A percentile compares a stretch with the other conserved stretches of the same genome.
Evolutionary conservation across 768 basidiomycete genomes (phyloP).

Genomic region (Tricholoma saponaceum): DNA sequence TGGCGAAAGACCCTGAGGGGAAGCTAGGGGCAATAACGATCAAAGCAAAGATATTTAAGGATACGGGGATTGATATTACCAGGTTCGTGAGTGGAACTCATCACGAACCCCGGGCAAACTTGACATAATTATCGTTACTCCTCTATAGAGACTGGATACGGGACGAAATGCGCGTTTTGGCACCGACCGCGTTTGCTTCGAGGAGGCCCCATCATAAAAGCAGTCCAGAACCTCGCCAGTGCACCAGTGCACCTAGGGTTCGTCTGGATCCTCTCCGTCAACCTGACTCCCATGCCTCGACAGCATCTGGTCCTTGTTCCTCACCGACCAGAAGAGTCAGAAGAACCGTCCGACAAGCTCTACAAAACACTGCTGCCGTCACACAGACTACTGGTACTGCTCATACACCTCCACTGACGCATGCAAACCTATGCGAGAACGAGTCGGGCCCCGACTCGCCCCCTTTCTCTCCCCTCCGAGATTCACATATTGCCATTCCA

Average conservation of each 20-base stretch:
- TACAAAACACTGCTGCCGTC: not conserved
- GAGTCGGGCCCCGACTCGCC: not conserved
- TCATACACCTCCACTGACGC: not conserved
- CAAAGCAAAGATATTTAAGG: constrained; percentile 24
- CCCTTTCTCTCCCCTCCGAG: not conserved
- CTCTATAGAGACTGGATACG: constrained; percentile 4
- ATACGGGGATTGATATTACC: constrained; percentile 29
- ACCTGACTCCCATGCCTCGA: not conserved
- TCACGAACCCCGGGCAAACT: too few relatives aligned
- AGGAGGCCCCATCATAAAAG: constrained; percentile 6
- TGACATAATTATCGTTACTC: not conserved
- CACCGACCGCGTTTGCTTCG: constrained; percentile 4
- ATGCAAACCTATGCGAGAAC: not conserved
- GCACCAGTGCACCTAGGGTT: not conserved
- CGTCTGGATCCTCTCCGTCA: not conserved
- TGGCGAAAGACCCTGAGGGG: constrained; percentile 28
- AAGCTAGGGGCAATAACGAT: constrained; percentile 23
- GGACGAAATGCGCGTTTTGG: constrained; percentile 7
- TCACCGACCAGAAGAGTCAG: not conserved
- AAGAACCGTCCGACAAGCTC: not conserved
- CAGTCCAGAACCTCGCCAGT: not conserved
- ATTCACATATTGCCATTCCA: not conserved
- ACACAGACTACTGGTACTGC: not conserved
- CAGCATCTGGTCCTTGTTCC: not conserved
- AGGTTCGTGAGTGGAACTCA: not conserved